Evolutionary conservation across 2,329 filamentous ascomycete genomes (phyloP).

Genomic region (Coniochaeta ligniaria): DNA sequence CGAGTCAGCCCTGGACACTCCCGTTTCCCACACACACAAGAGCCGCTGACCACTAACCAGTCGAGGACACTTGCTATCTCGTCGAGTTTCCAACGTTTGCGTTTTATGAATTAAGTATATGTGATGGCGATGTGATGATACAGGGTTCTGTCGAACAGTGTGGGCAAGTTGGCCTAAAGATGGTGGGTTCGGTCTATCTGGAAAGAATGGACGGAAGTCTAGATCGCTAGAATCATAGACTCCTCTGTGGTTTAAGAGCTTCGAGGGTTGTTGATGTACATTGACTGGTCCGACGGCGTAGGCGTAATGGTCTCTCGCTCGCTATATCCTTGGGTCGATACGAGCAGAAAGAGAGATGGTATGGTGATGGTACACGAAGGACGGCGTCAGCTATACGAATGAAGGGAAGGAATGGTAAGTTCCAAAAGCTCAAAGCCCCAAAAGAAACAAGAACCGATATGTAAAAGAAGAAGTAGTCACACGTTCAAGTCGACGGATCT

Average conservation of each 20-base stretch:
- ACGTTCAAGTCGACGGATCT: conserved; percentile 36
- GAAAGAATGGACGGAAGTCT: conserved; percentile 40
- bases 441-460: conserved; percentile 44
- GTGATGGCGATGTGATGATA: conserved; percentile 5
- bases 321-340: conserved; percentile 1
- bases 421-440: conserved; percentile 36
- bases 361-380: conserved; percentile 13
- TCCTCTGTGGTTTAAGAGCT: conserved; percentile 17
- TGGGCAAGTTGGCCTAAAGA: conserved; percentile 27
- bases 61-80: not conserved
- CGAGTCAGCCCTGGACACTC: not conserved
- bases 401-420: conserved; percentile 32
- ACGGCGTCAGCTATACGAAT: conserved; percentile 13
- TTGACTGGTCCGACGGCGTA: conserved; percentile 20
- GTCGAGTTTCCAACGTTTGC: not conserved
- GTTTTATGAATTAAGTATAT: conserved; percentile 17
- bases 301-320: conserved; percentile 7
- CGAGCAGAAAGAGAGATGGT: conserved; percentile 4
- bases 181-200: conserved; percentile 22
- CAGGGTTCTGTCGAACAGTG: conserved; percentile 15
- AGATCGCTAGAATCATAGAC: conserved; percentile 15
- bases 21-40: not conserved
- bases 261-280: conserved; percentile 24
- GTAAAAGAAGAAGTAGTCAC: conserved; percentile 37
- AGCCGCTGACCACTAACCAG: not conserved